These are phyloP conservation scores for Hypomyces rosellus DNA, from an alignment of 2,329 filamentous ascomycete genomes.

Conservation along the genomic window DNA sequence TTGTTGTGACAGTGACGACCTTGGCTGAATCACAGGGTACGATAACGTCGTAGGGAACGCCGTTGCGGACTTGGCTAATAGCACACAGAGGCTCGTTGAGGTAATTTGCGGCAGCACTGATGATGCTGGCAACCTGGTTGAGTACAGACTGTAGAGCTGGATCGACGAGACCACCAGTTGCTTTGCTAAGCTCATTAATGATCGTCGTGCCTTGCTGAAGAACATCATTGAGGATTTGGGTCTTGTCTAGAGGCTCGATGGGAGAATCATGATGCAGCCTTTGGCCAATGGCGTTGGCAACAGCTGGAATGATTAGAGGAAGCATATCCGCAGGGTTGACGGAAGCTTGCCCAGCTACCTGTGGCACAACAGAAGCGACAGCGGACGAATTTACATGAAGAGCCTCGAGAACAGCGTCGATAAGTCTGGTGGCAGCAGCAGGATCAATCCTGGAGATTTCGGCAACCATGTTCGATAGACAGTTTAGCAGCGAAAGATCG, in stretches of 20 bases:
- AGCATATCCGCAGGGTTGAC: slow-evolving; percentile 10
- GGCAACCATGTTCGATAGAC: slow-evolving; percentile 14
- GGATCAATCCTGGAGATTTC: slow-evolving; percentile 15
- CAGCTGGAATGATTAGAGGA: slow-evolving; percentile 19
- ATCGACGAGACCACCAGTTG: slow-evolving; percentile 3
- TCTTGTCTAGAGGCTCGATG: slow-evolving; percentile 3
- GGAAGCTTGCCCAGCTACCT: slow-evolving; percentile 14
- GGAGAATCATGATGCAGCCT: slow-evolving; percentile 2
- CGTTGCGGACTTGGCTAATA: slow-evolving; percentile 11
- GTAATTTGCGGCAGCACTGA: slow-evolving; percentile 14
- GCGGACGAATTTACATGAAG: slow-evolving; percentile 15
- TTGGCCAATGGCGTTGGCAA: slow-evolving; percentile 15
- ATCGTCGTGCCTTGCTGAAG: slow-evolving; percentile 15
- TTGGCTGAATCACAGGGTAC: slow-evolving; percentile 14
- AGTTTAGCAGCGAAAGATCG: slow-evolving; percentile 13
- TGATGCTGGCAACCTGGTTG: slow-evolving; percentile 17
- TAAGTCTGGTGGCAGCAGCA: slow-evolving; percentile 15
- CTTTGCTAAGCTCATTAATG: slow-evolving; percentile 16
- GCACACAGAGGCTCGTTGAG: slow-evolving; percentile 16
- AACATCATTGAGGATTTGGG: slow-evolving; percentile 12
- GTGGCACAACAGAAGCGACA: slow-evolving; percentile 13
- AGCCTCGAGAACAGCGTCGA: slow-evolving; percentile 16
- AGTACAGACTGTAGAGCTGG: slow-evolving; percentile 14
- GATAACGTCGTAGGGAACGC: slow-evolving; percentile 10
- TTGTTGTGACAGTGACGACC: not conserved